These are phyloP conservation scores for Silene vulgaris DNA, from an alignment of 179 eudicot species.

Conservation along the genomic window DNA sequence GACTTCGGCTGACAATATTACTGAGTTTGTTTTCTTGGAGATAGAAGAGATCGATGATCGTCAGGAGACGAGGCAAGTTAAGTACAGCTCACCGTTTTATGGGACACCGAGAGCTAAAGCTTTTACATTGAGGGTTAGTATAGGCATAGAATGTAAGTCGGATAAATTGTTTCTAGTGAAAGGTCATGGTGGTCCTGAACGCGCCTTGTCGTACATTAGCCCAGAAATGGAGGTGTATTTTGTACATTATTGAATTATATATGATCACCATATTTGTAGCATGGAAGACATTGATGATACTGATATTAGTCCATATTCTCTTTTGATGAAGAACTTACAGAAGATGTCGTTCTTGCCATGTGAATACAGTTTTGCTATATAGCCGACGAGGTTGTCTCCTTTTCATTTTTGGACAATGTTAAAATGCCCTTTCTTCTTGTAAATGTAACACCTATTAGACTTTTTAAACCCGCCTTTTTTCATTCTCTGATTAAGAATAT, in stretches of 20 bases:
- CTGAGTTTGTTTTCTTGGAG: conserved; percentile 64
- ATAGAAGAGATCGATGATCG: conserved; percentile 36
- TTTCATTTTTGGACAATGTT: too few species aligned
- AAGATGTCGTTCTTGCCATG: too few species aligned
- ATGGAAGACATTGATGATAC: too few species aligned
- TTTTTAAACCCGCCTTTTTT: too few species aligned
- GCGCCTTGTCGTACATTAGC: conserved; percentile 43
- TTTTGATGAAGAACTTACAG: too few species aligned
- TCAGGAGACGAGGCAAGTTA: conserved; percentile 33
- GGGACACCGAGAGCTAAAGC: conserved; percentile 52
- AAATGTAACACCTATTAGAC: too few species aligned
- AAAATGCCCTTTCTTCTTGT: too few species aligned
- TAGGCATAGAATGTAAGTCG: conserved; percentile 63
- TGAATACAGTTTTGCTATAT: too few species aligned
- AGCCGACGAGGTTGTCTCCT: too few species aligned
- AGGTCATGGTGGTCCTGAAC: conserved; percentile 55
- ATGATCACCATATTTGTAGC: too few species aligned
- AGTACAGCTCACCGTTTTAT: conserved; percentile 49
- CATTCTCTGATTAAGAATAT: too few species aligned
- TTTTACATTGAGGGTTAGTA: conserved; percentile 44
- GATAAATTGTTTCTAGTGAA: conserved; percentile 33
- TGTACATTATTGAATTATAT: background rate
- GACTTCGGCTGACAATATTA: conserved; percentile 30
- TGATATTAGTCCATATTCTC: too few species aligned
- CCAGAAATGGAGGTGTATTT: conserved; percentile 51